Conservation (phyloP, 2,329 filamentous ascomycete genomes). For the Ophiocordyceps sinensis region DNA sequence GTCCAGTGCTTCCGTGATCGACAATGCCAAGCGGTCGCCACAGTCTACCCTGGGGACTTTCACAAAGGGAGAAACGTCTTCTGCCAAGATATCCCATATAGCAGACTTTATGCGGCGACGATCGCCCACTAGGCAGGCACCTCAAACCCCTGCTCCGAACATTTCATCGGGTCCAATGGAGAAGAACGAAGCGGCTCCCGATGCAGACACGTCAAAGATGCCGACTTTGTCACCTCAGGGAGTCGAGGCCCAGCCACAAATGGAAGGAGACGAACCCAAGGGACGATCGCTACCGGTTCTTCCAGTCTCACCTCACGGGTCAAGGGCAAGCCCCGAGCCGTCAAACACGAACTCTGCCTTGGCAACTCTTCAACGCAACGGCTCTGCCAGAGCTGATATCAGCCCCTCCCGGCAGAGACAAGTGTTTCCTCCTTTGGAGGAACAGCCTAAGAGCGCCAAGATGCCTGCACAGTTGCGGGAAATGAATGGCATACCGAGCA, state of each 20-base stretch:
- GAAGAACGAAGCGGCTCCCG: too few relatives aligned
- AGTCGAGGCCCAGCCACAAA: too few relatives aligned
- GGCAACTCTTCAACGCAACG: slow-evolving; percentile 15
- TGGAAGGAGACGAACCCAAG: neutral
- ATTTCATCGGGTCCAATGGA: too few relatives aligned
- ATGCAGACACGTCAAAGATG: too few relatives aligned
- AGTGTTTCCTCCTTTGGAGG: slow-evolving; percentile 6
- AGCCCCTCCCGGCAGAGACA: slow-evolving; percentile 16
- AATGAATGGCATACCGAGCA: slow-evolving; percentile 31
- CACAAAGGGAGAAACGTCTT: slow-evolving; percentile 12
- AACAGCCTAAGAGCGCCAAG: slow-evolving; percentile 10
- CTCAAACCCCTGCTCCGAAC: neutral
- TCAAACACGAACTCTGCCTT: slow-evolving; percentile 1
- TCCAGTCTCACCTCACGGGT: slow-evolving; percentile 2
- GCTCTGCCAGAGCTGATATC: slow-evolving; percentile 15
- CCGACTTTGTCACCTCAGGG: too few relatives aligned
- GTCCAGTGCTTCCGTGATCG: neutral
- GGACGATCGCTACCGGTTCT: slow-evolving; percentile 1
- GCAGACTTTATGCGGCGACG: slow-evolving; percentile 34
- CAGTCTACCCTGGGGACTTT: slow-evolving; percentile 2
- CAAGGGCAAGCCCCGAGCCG: neutral
- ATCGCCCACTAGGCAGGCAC: slow-evolving; percentile 28
- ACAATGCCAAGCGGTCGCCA: slow-evolving; percentile 1
- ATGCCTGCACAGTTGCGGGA: slow-evolving; percentile 27
- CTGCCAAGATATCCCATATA: slow-evolving; percentile 35